Evolutionary conservation across 305 asterid species (phyloP), one percentile per base, ranked within the genome.

Genomic region (Rubia peregrina): DNA sequence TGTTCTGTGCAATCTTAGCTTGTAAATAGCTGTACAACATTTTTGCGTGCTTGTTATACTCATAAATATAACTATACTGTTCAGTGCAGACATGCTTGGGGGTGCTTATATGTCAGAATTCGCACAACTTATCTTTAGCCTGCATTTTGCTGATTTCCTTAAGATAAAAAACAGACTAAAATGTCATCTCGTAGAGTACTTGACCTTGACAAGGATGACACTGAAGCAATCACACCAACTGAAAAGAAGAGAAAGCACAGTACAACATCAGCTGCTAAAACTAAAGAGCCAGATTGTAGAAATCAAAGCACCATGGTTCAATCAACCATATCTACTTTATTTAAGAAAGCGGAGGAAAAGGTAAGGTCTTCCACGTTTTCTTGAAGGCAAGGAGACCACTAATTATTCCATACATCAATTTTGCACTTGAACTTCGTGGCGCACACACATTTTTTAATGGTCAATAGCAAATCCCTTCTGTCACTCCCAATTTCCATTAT

Each of bases 271-370:
- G 73, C 77, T 67, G 70, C 71, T 30, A 80, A 78, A 78, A 70
- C 81, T 33, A 76, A 83, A 81, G 88, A 75, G 71, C 73, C 61
- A 73, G 68, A 84, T 74, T 74, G 70, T 61, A 79, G 76, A 70
- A 79, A 69, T 69, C 80, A 53, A 46, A 78, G 69, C 68, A 81
- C 89, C 78, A 88, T 91, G 78, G 88, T 91, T 75, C 97, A 91
- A 78, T 77, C 89, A 71, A 84, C 95, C 67, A 75, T 89, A 76
- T 85, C 95, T 69, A 82, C 93, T 26, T 36, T 91, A 79, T 89
- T 91, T 65, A 89, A 88, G 87, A 91, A 87, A 83, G 95, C 71
- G 61, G 96, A 78, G 79, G 89, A 87, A 73, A 88, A 89, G 91
- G 96, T 89, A 79, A 43, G 46, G 56, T 67, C 73, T 76, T 76